These are phyloP conservation scores for Fistulina hepatica DNA, from an alignment of 1,284 basidiomycete species.

Conservation along the genomic window DNA sequence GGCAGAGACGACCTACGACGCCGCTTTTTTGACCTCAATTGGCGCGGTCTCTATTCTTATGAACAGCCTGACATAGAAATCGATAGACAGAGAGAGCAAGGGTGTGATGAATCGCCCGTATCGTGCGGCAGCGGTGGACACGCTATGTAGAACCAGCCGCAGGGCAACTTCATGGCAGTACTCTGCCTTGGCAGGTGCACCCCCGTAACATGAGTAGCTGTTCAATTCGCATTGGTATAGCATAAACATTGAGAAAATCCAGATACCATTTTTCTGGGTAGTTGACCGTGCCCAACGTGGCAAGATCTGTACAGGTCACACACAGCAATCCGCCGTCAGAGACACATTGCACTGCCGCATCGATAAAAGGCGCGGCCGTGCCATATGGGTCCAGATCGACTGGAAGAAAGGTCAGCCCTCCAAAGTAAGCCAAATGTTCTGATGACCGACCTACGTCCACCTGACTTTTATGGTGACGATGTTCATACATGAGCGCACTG, in stretches of 20 bases:
- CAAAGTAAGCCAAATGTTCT: no score
- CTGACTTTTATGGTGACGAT: slow-evolving; percentile 60
- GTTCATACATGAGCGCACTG: slow-evolving; percentile 86
- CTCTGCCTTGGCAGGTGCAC: slow-evolving; percentile 84
- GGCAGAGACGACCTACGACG: background rate
- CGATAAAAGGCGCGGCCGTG: slow-evolving; percentile 93
- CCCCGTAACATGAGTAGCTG: slow-evolving; percentile 94
- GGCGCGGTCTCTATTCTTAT: slow-evolving; percentile 71
- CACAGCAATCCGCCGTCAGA: slow-evolving; percentile 86
- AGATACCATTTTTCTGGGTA: slow-evolving; percentile 93
- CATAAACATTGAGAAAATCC: background rate
- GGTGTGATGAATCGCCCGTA: slow-evolving; percentile 92
- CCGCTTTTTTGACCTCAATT: slow-evolving; percentile 69
- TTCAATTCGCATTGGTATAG: slow-evolving; percentile 1
- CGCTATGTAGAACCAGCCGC: slow-evolving; percentile 77
- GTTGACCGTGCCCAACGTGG: slow-evolving; percentile 88
- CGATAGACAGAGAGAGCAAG: slow-evolving; percentile 88
- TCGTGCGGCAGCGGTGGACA: slow-evolving; percentile 80
- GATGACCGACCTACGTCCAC: no score
- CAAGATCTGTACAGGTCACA: slow-evolving; percentile 94
- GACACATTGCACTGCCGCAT: slow-evolving; percentile 89
- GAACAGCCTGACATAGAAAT: slow-evolving; percentile 95
- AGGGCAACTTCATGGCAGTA: slow-evolving; percentile 92
- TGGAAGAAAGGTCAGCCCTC: no score
- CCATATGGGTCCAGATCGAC: slow-evolving; percentile 98